Percentiles rank a stretch among this genome's conserved stretches.
Evolutionary conservation across 257 asterid species (phyloP).

Genomic region (Solanum virginianum): DNA sequence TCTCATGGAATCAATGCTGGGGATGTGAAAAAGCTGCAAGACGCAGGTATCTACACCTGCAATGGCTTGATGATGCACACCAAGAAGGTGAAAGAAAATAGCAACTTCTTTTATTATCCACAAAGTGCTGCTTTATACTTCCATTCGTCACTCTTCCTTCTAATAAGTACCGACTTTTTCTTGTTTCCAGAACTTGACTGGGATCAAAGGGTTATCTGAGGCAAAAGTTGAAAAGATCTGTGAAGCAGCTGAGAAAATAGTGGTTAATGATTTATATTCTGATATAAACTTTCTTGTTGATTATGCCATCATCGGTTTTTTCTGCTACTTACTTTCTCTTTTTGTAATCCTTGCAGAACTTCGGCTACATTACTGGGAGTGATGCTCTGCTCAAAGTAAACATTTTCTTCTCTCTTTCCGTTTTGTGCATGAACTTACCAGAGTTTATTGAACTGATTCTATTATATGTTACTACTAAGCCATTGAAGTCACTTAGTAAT

Average conservation of each 20-base stretch:
- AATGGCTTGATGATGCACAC: slow-evolving; percentile 99
- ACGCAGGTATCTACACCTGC: slow-evolving; percentile 93
- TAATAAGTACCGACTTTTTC: background rate
- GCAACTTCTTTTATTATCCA: background rate
- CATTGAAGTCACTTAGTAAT: background rate
- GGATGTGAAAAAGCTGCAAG: slow-evolving; percentile 97
- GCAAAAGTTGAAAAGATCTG: slow-evolving; percentile 97
- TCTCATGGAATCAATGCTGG: slow-evolving; percentile 98
- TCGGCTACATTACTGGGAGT: slow-evolving; percentile 94
- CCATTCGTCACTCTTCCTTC: background rate
- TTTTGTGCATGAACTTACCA: background rate
- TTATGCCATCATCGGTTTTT: background rate
- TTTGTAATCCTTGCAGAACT: slow-evolving; percentile 38
- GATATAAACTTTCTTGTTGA: background rate
- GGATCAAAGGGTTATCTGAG: slow-evolving; percentile 96
- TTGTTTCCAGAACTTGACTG: slow-evolving; percentile 57
- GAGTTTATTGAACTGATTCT: background rate
- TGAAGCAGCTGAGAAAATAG: slow-evolving; percentile 97
- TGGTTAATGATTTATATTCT: slow-evolving; percentile 39
- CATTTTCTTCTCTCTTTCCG: background rate
- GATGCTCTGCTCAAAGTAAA: slow-evolving; percentile 88
- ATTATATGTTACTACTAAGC: background rate
- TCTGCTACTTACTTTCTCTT: background rate
- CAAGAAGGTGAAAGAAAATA: slow-evolving; percentile 48
- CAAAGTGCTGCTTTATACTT: background rate